Conservation (phyloP, 345 rosid genomes). For the Citropsis articulata region DNA sequence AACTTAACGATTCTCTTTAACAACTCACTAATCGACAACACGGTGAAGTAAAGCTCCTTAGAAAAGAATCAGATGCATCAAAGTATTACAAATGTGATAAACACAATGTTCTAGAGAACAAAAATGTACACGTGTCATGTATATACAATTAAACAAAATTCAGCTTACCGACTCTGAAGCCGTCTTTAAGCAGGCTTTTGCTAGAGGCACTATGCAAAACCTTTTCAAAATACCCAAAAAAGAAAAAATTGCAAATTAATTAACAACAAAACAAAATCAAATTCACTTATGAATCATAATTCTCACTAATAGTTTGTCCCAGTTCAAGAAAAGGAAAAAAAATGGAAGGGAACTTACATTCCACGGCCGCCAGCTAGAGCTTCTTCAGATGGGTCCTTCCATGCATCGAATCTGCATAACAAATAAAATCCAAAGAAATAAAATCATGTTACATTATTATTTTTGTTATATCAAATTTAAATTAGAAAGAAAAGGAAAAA, state of each 20-base stretch:
- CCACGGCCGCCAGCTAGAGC: slow-evolving; percentile 75
- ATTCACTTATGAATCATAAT: not conserved
- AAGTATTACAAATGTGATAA: too few relatives aligned
- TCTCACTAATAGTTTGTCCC: not conserved
- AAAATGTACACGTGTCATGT: not conserved
- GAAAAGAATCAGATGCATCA: not conserved
- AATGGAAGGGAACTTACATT: slow-evolving; percentile 35
- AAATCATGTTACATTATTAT: too few relatives aligned
- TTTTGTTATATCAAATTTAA: too few relatives aligned
- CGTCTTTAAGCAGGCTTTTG: slow-evolving; percentile 33
- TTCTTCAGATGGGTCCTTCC: slow-evolving; percentile 74
- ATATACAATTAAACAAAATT: not conserved
- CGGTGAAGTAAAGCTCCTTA: not conserved
- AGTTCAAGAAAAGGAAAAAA: not conserved
- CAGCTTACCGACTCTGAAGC: slow-evolving; percentile 52
- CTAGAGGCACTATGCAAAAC: slow-evolving; percentile 68
- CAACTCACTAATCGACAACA: too few relatives aligned
- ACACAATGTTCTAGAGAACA: not conserved
- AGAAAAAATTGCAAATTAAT: not conserved
- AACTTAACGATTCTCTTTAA: not conserved
- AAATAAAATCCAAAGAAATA: not conserved
- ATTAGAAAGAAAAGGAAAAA: not conserved
- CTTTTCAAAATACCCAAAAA: slow-evolving; percentile 19
- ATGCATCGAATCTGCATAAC: slow-evolving; percentile 48
- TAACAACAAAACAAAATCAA: not conserved